Evolutionary conservation across 208 protist species (phyloP).

Genomic region (Strigomonas culicis): DNA sequence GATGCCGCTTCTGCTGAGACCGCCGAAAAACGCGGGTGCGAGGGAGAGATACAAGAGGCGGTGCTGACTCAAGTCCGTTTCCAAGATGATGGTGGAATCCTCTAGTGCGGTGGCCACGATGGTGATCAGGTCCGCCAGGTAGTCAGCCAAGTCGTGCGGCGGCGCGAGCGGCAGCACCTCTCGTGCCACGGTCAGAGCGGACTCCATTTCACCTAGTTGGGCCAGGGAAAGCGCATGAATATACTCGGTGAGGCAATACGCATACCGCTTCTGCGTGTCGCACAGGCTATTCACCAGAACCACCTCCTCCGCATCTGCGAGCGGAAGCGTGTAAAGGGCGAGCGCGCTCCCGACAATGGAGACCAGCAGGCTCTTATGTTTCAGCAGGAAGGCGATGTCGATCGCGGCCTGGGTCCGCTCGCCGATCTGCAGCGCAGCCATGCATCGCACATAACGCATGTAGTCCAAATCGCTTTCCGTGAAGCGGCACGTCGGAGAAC

Average conservation of each 20-base stretch:
- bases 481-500: neutral
- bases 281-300: conserved; percentile 13
- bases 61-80: conserved; percentile 40
- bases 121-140: conserved; percentile 39
- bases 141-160: conserved; percentile 22
- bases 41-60: conserved; percentile 57
- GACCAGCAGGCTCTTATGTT: conserved; percentile 17
- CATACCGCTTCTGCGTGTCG: conserved; percentile 17
- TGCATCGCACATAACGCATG: conserved; percentile 41
- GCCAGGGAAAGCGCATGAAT: conserved; percentile 69
- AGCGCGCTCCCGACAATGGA: conserved; percentile 44
- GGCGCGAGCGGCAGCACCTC: conserved; percentile 16
- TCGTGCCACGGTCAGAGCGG: conserved; percentile 31
- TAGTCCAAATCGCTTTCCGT: neutral
- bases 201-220: conserved; percentile 60
- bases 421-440: conserved; percentile 46
- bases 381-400: conserved; percentile 43
- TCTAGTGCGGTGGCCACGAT: conserved; percentile 49
- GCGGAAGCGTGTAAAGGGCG: conserved; percentile 47
- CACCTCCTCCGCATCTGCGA: conserved; percentile 34
- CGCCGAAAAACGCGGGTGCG: conserved; percentile 69
- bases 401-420: conserved; percentile 49
- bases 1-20: conserved; percentile 38
- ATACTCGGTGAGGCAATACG: conserved; percentile 50
- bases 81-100: conserved; percentile 50